phyloP scores from a whole-genome alignment of 1,139 yeast genomes.

The Fermentozyma sake region DNA sequence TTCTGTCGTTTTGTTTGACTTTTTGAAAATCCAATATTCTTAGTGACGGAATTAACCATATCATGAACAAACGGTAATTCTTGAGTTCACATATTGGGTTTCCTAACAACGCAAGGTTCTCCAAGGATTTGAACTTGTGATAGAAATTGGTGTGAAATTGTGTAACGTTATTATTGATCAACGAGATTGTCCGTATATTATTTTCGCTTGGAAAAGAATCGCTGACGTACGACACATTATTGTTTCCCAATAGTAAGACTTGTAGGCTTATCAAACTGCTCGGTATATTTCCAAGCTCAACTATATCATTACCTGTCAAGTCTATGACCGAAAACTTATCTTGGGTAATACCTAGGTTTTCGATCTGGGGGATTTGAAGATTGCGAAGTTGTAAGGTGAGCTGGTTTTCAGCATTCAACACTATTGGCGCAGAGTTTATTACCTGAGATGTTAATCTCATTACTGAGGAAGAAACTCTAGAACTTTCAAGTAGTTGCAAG shows the following conservation, averaged over 20 bases:
- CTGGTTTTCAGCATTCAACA: constrained; percentile 34
- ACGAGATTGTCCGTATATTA: constrained; percentile 46
- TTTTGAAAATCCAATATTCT: constrained; percentile 63
- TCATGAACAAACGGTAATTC: constrained; percentile 55
- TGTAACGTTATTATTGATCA: constrained; percentile 48
- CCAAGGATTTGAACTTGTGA: constrained; percentile 30
- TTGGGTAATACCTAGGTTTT: constrained; percentile 30
- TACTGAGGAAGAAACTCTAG: too few relatives aligned
- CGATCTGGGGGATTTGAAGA: constrained; percentile 30
- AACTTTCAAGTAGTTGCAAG: too few relatives aligned
- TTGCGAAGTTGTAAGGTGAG: constrained; percentile 34
- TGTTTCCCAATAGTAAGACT: constrained; percentile 54
- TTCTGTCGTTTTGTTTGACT: constrained; percentile 54
- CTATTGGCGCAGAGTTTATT: constrained; percentile 28
- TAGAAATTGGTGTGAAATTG: constrained; percentile 22
- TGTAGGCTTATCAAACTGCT: constrained; percentile 33
- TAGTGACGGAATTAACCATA: constrained; percentile 62
- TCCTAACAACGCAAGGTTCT: constrained; percentile 49
- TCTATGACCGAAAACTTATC: constrained; percentile 53
- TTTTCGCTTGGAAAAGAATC: constrained; percentile 15
- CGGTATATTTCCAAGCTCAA: constrained; percentile 52
- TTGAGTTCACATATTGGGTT: constrained; percentile 56
- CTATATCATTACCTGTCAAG: constrained; percentile 60
- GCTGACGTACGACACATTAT: constrained; percentile 42
- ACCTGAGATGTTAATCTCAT: constrained; percentile 39